Conservation (phyloP, 2,329 filamentous ascomycete genomes). For the Juglanconis juglandina region DNA sequence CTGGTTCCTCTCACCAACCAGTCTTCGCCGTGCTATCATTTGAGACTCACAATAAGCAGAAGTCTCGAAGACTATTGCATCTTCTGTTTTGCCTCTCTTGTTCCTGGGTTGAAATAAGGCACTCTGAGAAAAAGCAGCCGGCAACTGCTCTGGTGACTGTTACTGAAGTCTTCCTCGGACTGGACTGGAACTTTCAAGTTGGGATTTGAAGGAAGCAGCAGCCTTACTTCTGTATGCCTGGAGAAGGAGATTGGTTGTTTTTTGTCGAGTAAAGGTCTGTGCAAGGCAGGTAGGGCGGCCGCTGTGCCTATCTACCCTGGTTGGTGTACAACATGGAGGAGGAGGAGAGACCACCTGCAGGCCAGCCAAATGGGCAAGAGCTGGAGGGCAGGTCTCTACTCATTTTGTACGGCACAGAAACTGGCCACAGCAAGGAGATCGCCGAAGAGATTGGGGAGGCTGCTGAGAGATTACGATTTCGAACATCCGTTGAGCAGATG, state of each 20-base stretch:
- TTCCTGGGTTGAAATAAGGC: no score
- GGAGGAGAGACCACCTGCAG: background rate
- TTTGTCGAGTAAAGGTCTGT: no score
- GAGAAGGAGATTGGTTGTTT: no score
- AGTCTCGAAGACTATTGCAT: background rate
- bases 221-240: no score
- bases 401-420: slow-evolving; percentile 91
- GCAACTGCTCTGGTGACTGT: no score
- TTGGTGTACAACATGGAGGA: slow-evolving; percentile 1
- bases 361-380: slow-evolving; percentile 7
- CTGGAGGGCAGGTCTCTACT: slow-evolving; percentile 47
- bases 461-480: slow-evolving; percentile 74
- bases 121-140: no score
- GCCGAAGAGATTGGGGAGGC: slow-evolving; percentile 78
- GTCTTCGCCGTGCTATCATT: background rate
- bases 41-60: background rate
- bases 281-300: no score
- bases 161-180: no score
- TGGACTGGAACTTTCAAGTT: no score
- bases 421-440: slow-evolving; percentile 87
- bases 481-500: slow-evolving; percentile 71
- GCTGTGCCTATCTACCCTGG: background rate
- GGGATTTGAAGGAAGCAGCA: no score
- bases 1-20: background rate
- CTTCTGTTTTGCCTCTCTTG: background rate